Conservation (phyloP, 805 yeast genomes). For the Candida tibetensis region DNA sequence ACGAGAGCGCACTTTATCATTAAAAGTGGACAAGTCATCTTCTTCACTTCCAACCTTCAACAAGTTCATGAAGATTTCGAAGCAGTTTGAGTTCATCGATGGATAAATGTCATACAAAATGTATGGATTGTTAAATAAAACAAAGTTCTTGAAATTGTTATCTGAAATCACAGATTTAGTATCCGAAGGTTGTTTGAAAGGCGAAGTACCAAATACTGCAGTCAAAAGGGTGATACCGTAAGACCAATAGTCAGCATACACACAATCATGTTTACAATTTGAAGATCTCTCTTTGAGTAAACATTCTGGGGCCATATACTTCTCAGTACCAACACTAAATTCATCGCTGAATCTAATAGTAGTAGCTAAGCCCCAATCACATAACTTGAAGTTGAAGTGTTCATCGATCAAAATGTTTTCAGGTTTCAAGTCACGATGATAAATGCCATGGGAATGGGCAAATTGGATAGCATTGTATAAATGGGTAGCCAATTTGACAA, state of each 20-base stretch:
- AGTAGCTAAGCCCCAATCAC: constrained; percentile 55
- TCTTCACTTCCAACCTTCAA: constrained; percentile 37
- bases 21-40: constrained; percentile 18
- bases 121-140: constrained; percentile 32
- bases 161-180: constrained; percentile 27
- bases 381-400: constrained; percentile 54
- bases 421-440: constrained; percentile 57
- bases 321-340: constrained; percentile 54
- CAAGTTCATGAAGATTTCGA: constrained; percentile 39
- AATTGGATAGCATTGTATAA: constrained; percentile 49
- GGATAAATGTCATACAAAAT: constrained; percentile 51
- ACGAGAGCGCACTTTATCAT: constrained; percentile 20
- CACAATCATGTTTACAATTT: constrained; percentile 35
- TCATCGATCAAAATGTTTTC: constrained; percentile 53
- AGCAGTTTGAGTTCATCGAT: constrained; percentile 42
- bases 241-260: constrained; percentile 53
- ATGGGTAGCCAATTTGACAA: constrained; percentile 36
- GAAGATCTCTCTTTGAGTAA: constrained; percentile 17
- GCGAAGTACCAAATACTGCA: constrained; percentile 51
- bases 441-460: constrained; percentile 56
- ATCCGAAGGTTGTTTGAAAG: constrained; percentile 34
- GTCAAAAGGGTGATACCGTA: constrained; percentile 50
- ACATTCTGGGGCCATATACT: constrained; percentile 58
- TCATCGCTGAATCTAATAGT: constrained; percentile 23
- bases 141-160: constrained; percentile 43